Conservation (phyloP, 2,329 filamentous ascomycete species). For the Huntiella savannae region DNA sequence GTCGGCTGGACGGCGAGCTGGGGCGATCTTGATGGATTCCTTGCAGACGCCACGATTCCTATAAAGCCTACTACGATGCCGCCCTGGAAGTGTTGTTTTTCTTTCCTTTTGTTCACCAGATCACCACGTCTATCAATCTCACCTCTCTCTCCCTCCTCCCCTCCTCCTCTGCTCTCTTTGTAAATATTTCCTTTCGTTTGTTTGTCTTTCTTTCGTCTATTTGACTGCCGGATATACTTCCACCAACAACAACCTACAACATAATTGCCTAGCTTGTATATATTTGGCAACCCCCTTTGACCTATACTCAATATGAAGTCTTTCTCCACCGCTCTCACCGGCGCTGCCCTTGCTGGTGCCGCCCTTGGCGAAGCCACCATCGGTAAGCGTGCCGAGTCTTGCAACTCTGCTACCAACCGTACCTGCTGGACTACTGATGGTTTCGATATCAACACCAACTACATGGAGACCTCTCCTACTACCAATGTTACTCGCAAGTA, state of each 20-base stretch:
- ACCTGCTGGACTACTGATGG: constrained; percentile 14
- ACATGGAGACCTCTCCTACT: constrained; percentile 18
- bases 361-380: not conserved
- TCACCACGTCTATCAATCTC: constrained; percentile 8
- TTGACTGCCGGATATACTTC: not conserved
- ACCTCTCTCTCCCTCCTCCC: constrained; percentile 5
- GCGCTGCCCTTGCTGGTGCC: constrained; percentile 5
- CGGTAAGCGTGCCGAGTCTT: constrained; percentile 10
- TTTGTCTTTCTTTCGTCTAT: not conserved
- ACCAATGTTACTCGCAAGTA: constrained; percentile 14
- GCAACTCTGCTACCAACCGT: constrained; percentile 14
- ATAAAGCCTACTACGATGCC: constrained; percentile 7
- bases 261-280: not conserved
- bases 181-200: not conserved
- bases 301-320: constrained; percentile 9
- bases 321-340: constrained; percentile 4
- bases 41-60: not conserved
- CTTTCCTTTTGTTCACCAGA: constrained; percentile 4
- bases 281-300: constrained; percentile 1
- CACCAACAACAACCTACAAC: too few relatives aligned
- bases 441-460: constrained; percentile 17
- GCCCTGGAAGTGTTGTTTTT: not conserved
- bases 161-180: not conserved
- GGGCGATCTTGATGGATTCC: too few relatives aligned
- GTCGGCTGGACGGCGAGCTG: too few relatives aligned